Evolutionary conservation across 352 stramenopile species (phyloP).

Genomic region (Globisporangium parvum): DNA sequence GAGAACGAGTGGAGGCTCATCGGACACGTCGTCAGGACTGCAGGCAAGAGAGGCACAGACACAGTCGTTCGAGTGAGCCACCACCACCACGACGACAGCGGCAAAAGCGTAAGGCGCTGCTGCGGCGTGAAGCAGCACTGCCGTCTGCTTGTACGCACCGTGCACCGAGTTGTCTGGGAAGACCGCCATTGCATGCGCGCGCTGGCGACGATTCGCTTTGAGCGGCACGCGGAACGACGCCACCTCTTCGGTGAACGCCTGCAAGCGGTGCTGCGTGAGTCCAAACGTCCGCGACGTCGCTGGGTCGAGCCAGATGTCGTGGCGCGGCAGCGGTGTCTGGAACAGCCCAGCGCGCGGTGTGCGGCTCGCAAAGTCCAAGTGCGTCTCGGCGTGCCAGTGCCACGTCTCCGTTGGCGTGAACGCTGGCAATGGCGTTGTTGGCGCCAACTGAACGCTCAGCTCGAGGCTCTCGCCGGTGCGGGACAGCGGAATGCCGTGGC

Average conservation of each 20-base stretch:
- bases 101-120: not conserved
- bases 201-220: slow-evolving; percentile 48
- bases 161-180: slow-evolving; percentile 63
- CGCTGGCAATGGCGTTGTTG: slow-evolving; percentile 29
- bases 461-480: slow-evolving; percentile 22
- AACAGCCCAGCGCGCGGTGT: slow-evolving; percentile 17
- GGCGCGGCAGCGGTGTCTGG: slow-evolving; percentile 25
- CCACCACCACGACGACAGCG: too few species aligned
- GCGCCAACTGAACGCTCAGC: slow-evolving; percentile 38
- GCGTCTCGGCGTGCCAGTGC: slow-evolving; percentile 15
- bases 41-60: not conserved
- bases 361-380: slow-evolving; percentile 14
- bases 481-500: slow-evolving; percentile 58
- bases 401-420: slow-evolving; percentile 27
- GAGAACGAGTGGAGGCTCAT: slow-evolving; percentile 63
- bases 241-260: slow-evolving; percentile 58
- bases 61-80: not conserved
- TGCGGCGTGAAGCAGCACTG: not conserved
- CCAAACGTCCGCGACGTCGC: slow-evolving; percentile 46
- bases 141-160: slow-evolving; percentile 18
- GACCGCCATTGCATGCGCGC: slow-evolving; percentile 39
- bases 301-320: slow-evolving; percentile 61
- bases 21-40: slow-evolving; percentile 43
- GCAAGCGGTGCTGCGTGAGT: slow-evolving; percentile 46
- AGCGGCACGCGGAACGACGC: slow-evolving; percentile 62